Base-by-base conservation (phyloP, 2,329 filamentous ascomycete genomes). In the Helotiales sp. region DNA sequence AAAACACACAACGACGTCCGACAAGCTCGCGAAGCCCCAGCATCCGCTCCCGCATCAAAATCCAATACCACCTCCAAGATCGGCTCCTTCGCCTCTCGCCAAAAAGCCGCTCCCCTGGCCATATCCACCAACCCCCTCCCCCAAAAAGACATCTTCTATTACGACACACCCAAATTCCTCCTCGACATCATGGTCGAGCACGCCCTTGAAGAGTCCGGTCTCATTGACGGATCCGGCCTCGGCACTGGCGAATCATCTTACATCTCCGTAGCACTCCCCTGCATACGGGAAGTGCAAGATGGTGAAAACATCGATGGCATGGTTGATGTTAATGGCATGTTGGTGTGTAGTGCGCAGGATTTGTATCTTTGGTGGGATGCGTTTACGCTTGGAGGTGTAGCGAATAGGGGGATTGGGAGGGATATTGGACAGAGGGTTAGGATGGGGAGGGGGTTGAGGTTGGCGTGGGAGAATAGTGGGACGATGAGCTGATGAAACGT, bases 301-400 rank as follows among this genome's bases (percentile, higher is more conserved):
- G 63, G 66, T 40, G 72, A 68, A 1, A 50, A 67, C 2, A 43
- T 30, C 5, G 49, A 64, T 32, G 64, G 60, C n/a, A 37, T 67
- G 17, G 58, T 45, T 0, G 71, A 75, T 24, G 15, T 66, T 0
- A 72, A 73, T 24, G 73, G 75, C 24, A 47, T 71, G 47, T 17
- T 71, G 3, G 64, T 79, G 28, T 87, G 86, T 71, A 69, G 69
- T 4, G 45, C 69, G 2, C 74, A 74, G 6, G 76, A 82, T 15
- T 78, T 82, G 13, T 83, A 85, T 67, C 77, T 88, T 2, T 88
- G 86, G 74, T 84, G 82, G 75, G 84, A 85, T 58, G 78, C 79
- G 0, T 86, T 86, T 49, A 83, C 79, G 0, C 75, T 87, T 3
- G 78, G 78, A 15, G 69, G 70, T 45, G 74, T 76, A 24, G 81